Evolutionary conservation across 164 flowering plant species (phyloP).

Genomic region (Dillenia turbinata): DNA sequence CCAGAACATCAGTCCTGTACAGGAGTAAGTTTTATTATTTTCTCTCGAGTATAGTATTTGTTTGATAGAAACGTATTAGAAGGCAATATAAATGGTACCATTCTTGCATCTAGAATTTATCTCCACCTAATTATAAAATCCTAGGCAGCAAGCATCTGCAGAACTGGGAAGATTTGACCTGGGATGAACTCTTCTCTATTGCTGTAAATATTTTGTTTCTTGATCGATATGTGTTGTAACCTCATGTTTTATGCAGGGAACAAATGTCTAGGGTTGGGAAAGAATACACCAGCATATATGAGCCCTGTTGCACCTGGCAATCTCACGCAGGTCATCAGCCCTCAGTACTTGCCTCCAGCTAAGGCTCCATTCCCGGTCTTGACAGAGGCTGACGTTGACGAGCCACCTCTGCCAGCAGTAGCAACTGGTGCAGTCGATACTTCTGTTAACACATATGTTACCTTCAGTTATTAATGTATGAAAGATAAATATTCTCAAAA

Average conservation of each 20-base stretch:
- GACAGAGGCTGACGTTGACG: constrained; percentile 45
- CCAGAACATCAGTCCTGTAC: constrained; percentile 65
- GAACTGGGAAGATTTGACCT: too few relatives aligned
- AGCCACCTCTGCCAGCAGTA: constrained; percentile 67
- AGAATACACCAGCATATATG: constrained; percentile 37
- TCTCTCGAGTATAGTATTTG: not conserved
- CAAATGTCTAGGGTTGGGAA: constrained; percentile 32
- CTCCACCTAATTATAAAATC: too few relatives aligned
- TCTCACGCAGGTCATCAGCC: constrained; percentile 21
- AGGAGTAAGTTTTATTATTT: constrained; percentile 54
- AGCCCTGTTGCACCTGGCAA: constrained; percentile 36
- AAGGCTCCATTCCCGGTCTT: constrained; percentile 60
- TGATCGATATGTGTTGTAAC: not conserved
- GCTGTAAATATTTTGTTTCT: constrained; percentile 7
- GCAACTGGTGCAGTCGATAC: constrained; percentile 5
- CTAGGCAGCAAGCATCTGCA: too few relatives aligned
- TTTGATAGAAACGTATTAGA: not conserved
- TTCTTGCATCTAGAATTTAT: not conserved
- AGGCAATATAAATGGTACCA: not conserved
- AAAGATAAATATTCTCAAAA: too few relatives aligned
- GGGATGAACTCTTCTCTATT: not conserved
- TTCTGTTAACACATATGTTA: too few relatives aligned
- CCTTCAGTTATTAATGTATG: too few relatives aligned
- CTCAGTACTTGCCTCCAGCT: constrained; percentile 44
- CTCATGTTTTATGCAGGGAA: constrained; percentile 34